These are phyloP conservation scores for Penicillium olsonii DNA, from an alignment of 2,329 filamentous ascomycete genomes.

Conservation along the genomic window DNA sequence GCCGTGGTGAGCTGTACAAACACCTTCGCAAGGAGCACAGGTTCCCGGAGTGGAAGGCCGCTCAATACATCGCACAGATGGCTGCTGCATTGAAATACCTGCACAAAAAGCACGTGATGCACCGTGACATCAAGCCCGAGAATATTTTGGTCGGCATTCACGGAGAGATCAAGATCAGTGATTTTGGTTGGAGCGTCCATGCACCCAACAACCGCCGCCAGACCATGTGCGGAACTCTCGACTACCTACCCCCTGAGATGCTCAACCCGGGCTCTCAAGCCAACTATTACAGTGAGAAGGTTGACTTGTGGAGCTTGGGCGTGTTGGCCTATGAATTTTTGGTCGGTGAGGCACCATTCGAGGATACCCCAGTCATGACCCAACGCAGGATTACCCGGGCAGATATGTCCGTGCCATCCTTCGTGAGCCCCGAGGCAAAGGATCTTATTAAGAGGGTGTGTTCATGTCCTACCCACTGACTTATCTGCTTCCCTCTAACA, in stretches of 20 bases:
- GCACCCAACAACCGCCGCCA: conserved; percentile 90
- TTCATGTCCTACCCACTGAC: neutral
- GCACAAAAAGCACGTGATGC: conserved; percentile 96
- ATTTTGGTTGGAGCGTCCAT: conserved; percentile 98
- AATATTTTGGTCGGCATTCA: conserved; percentile 96
- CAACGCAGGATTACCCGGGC: conserved; percentile 83
- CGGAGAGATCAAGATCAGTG: conserved; percentile 96
- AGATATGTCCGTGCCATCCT: conserved; percentile 90
- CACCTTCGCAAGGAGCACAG: conserved; percentile 75
- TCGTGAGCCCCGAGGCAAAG: conserved; percentile 84
- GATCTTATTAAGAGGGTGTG: conserved; percentile 86
- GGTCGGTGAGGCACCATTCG: conserved; percentile 93
- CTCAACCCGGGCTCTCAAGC: conserved; percentile 76
- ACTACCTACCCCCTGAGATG: conserved; percentile 99
- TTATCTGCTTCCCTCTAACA: conserved; percentile 21
- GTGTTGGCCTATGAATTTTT: conserved; percentile 96
- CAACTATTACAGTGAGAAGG: conserved; percentile 92
- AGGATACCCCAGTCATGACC: conserved; percentile 93
- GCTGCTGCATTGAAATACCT: conserved; percentile 85
- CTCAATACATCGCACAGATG: conserved; percentile 88
- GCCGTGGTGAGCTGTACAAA: conserved; percentile 85
- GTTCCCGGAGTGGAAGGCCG: conserved; percentile 83
- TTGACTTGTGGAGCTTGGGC: conserved; percentile 93
- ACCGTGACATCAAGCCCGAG: conserved; percentile 96
- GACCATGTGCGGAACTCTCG: conserved; percentile 95